Evolutionary conservation across 352 stramenopile species (phyloP), one percentile per base, ranked within the genome.

Genomic region (Pythium utonaiense): DNA sequence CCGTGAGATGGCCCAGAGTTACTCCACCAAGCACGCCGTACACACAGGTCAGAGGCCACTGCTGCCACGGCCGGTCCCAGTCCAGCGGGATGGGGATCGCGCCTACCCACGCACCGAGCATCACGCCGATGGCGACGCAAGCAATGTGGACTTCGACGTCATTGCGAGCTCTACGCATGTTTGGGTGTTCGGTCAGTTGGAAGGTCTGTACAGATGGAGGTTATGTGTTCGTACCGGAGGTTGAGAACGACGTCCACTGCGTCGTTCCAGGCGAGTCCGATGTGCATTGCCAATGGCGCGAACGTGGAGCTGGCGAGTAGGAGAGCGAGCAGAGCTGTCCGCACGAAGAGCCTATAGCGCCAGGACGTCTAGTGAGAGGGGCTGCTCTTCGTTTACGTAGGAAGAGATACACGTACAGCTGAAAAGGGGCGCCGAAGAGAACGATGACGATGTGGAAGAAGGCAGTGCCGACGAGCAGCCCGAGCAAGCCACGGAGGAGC

Each of bases 1-100:
- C 61, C 2, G 54, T 42, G 34, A 62, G 13, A 41, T 86, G 51
- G 16, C 80, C 83, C n/a, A 73, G 10, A 13, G 69, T 69, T 47
- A 84, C 67, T 3, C 80, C 83, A 13, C 75, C 51, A 14, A 91
- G 56, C 8, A 74, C 66, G 13, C 86, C 82, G 57, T 93, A 95
- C 21, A 90, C 78, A 67, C 86, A 95, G 30, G 86, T 89, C 25
- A 93, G 64, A 3, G 86, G 86, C 83, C 86, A 95, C 89, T 93
- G 81, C 86, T 95, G 86, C 86, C 84, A 95, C 30, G 86, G 86
- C 28, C 84, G 84, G 73, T 95, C 86, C 86, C 86, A 95, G 53
- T 95, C 86, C 7, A 95, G 59, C 2, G 86, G 86, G 64, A 95
- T 91, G 40, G 86, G 80, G 10, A 95, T 52, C 22, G 84, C 83